Base-by-base conservation (phyloP, 169 alveolate species). In the Blepharisma undulans region DNA sequence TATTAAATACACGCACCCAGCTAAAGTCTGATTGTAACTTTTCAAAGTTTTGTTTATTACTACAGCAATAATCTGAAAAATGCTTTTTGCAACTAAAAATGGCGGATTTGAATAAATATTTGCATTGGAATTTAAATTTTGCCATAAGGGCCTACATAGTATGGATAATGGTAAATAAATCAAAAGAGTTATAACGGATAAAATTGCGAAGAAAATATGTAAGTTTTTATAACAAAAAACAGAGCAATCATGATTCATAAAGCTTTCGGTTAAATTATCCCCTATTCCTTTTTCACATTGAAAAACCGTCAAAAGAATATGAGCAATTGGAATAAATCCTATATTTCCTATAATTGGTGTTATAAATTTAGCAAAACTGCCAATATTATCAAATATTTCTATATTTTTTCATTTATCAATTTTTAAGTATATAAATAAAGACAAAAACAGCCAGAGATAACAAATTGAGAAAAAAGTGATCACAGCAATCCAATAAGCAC, bases 401-500 rank as follows among this genome's bases (percentile, higher is more conserved):
- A n/a, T n/a, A n/a, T n/a, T n/a, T n/a, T n/a, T n/a, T n/a, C n/a
- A n/a, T n/a, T n/a, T n/a, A n/a, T n/a, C n/a, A n/a, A n/a, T n/a
- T n/a, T n/a, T n/a, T n/a, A n/a, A n/a, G n/a, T n/a, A n/a, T n/a
- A n/a, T n/a, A n/a, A n/a, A n/a, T n/a, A n/a, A n/a, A n/a, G n/a
- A 80, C 14, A 80, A 22, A 80, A 12, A 32, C 10, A 80, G 18
- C 72, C 88, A 80, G 18, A 32, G 16, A 27, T 14, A 25, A 30
- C 14, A 12, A 16, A 18, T 18, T 10, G 19, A 16, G 19, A 30
- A 30, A 16, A 27, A 16, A 16, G 32, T 30, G 22, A 27, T 27
- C 14, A 80, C 33, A 80, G 76, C 88, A 18, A 80, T 80, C 88
- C 88, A 80, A 80, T 80, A 80, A 12, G 18, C 76, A 12, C 32